Percentiles rank a stretch among this genome's conserved stretches.
These are phyloP conservation scores for Pyricularia grisea DNA, from an alignment of 2,329 filamentous ascomycete genomes.

Conservation along the genomic window DNA sequence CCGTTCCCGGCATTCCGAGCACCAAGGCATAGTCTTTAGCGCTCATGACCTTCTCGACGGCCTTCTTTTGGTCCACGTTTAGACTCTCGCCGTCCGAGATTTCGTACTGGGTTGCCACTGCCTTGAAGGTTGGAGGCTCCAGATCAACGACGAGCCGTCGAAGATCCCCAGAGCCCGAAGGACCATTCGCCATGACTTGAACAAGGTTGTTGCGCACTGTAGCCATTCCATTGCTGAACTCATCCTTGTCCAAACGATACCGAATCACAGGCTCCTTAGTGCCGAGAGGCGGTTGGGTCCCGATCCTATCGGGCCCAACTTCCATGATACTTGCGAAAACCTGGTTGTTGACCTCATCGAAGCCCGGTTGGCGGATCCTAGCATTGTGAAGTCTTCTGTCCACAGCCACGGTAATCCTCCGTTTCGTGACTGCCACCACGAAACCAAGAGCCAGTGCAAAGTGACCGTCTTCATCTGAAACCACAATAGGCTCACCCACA, in stretches of 20 bases:
- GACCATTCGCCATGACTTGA: slow-evolving; percentile 76
- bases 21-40: slow-evolving; percentile 95
- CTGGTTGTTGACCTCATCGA: slow-evolving; percentile 70
- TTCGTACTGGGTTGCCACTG: slow-evolving; percentile 51
- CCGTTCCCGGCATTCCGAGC: slow-evolving; percentile 94
- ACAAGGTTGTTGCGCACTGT: slow-evolving; percentile 89
- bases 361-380: slow-evolving; percentile 64
- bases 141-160: slow-evolving; percentile 75
- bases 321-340: slow-evolving; percentile 90
- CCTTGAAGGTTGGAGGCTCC: slow-evolving; percentile 63
- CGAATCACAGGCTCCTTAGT: slow-evolving; percentile 41
- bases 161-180: slow-evolving; percentile 61
- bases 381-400: slow-evolving; percentile 85
- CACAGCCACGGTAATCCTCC: slow-evolving; percentile 76
- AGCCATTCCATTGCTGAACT: slow-evolving; percentile 97
- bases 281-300: slow-evolving; percentile 19
- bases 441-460: slow-evolving; percentile 92
- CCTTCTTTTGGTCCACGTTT: slow-evolving; percentile 78
- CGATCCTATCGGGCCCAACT: slow-evolving; percentile 41
- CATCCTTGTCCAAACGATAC: slow-evolving; percentile 92
- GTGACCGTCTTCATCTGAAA: slow-evolving; percentile 91
- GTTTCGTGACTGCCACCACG: slow-evolving; percentile 66
- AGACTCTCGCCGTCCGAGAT: slow-evolving; percentile 56
- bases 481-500: slow-evolving; percentile 85
- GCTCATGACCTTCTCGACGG: slow-evolving; percentile 92